Conservation (phyloP, 73 alveolate genomes). For the Vitrella brassicaformis region DNA sequence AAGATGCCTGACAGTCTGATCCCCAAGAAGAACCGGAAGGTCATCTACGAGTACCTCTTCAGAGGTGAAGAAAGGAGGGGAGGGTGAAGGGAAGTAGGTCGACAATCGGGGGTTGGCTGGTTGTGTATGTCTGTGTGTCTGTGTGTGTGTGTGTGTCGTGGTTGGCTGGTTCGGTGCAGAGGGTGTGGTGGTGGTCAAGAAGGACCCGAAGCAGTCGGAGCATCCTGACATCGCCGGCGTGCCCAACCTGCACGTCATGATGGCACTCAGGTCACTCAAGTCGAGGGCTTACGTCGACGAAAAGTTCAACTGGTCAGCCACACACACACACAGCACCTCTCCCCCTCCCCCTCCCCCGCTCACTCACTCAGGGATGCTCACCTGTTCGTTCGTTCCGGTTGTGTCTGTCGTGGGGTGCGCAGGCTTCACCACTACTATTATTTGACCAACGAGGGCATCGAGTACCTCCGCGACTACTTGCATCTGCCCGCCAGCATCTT, state of each 20-base stretch:
- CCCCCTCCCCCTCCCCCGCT: no score
- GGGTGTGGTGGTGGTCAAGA: constrained; percentile 71
- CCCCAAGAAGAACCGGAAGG: constrained; percentile 75
- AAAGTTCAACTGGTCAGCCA: constrained; percentile 57
- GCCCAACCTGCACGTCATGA: constrained; percentile 50
- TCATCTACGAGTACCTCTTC: constrained; percentile 57
- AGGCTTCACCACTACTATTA: constrained; percentile 64
- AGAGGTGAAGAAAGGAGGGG: no score
- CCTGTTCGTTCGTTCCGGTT: no score
- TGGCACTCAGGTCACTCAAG: constrained; percentile 47
- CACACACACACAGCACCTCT: no score
- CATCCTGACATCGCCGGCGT: constrained; percentile 50
- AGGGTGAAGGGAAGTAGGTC: no score
- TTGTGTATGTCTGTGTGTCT: no score
- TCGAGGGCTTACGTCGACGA: constrained; percentile 49
- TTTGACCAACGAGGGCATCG: constrained; percentile 53
- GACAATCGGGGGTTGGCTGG: no score
- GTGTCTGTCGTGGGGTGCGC: no score
- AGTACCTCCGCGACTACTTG: constrained; percentile 54
- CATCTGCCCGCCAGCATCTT: constrained; percentile 51
- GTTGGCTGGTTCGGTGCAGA: no score
- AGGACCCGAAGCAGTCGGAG: constrained; percentile 67
- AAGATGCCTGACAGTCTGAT: constrained; percentile 43
- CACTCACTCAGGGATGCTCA: no score
- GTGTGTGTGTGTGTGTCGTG: no score